Evolutionary conservation across 495 filamentous ascomycete genomes (phyloP), one percentile per base, ranked within the genome.

Genomic region (Zalerion maritima): DNA sequence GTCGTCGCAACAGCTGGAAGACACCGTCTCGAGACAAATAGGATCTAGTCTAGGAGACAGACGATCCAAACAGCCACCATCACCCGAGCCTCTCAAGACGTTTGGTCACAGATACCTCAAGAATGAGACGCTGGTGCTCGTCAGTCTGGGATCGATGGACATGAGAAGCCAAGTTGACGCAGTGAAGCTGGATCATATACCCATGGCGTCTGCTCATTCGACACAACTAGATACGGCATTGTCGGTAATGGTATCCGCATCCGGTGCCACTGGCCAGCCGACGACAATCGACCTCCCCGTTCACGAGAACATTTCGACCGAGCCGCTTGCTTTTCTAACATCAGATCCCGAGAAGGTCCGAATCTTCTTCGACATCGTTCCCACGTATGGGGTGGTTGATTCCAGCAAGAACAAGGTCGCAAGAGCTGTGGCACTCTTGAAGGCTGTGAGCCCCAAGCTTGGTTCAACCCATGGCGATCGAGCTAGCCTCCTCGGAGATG

Each of bases 71-170:
- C 28, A 29, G 6, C 40, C 44, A 3, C 58, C 69, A 26, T 47
- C 54, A 8, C 46, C 71, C 14, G 81, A 91, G 26, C 76, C 83
- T 24, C 69, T 94, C 36, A 96, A 96, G 52, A 78, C 84, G 13
- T 97, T 93, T 57, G 89, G 89, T 32, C 89, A 96, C 58, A 69
- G 87, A 27, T 97, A 94, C 56, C 75, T 97, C 30, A 89, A 72
- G 21, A 73, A 86, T 26, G 75, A 87, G 41, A 76, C 78, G 35
- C 78, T 96, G 64, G 70, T 97, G 25, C 66, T 94, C 30, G 83
- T 97, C 39, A 94, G 81, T 40, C 55, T 97, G 12, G 89, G 89
- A 0, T 84, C 81, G 0, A 94, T 93, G 78, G 89, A 96, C 45
- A 81, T 73, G 54, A 69, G 85, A 14, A 92, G 87, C 51, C 64